Conservation (phyloP, 2,329 filamentous ascomycete genomes). For the Rugonectria rugulosa region DNA sequence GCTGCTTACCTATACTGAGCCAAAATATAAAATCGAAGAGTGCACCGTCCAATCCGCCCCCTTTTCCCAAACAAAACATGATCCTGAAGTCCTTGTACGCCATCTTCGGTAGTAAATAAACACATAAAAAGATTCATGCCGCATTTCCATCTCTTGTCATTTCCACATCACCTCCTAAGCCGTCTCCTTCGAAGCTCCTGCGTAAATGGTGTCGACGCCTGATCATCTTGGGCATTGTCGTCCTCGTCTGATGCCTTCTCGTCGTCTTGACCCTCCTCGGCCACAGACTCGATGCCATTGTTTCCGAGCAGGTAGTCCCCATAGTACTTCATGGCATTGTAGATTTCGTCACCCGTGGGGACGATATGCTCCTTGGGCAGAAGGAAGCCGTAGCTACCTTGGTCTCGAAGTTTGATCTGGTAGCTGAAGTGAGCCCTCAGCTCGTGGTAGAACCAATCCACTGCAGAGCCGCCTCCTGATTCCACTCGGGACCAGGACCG, state of each 20-base stretch:
- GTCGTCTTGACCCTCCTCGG: slow-evolving; percentile 34
- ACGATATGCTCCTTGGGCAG: slow-evolving; percentile 87
- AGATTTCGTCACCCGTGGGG: slow-evolving; percentile 86
- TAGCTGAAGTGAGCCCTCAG: slow-evolving; percentile 84
- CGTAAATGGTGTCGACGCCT: slow-evolving; percentile 14
- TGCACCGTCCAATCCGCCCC: slow-evolving; percentile 1
- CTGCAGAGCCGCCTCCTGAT: slow-evolving; percentile 80
- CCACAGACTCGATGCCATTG: slow-evolving; percentile 66
- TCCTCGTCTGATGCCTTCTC: slow-evolving; percentile 15
- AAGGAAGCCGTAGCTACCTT: slow-evolving; percentile 92
- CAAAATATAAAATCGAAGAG: slow-evolving; percentile 9
- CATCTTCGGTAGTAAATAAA: slow-evolving; percentile 12
- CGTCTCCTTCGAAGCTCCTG: slow-evolving; percentile 43
- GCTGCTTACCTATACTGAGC: slow-evolving; percentile 4
- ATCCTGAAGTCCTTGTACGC: slow-evolving; percentile 28
- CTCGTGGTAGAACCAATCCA: slow-evolving; percentile 97
- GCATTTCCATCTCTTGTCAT: slow-evolving; percentile 22
- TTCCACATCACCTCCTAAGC: slow-evolving; percentile 36
- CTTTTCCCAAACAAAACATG: slow-evolving; percentile 24
- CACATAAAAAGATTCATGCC: slow-evolving; percentile 10
- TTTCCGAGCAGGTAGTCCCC: slow-evolving; percentile 80
- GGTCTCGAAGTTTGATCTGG: slow-evolving; percentile 93
- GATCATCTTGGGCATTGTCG: slow-evolving; percentile 16
- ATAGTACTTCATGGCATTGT: slow-evolving; percentile 83
- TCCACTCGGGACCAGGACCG: slow-evolving; percentile 63